A percentile compares a stretch with the other conserved stretches of the same genome.
Conservation (phyloP, 768 basidiomycete genomes). For the Calocera viscosa region DNA sequence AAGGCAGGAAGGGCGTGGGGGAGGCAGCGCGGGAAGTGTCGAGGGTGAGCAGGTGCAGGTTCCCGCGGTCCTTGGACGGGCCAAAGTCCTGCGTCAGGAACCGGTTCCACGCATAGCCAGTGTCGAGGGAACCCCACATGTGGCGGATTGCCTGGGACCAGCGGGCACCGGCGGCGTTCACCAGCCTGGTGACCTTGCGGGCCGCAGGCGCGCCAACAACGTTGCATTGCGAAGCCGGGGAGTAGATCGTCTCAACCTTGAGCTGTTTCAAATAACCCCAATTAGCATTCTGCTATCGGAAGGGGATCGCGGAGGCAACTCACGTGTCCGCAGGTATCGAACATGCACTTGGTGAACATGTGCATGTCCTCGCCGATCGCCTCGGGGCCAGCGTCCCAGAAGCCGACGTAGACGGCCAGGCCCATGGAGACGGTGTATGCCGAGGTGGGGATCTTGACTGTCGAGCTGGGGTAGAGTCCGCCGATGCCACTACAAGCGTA, state of each 20-base stretch:
- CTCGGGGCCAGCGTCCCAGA: conserved; percentile 23
- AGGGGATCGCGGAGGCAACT: neutral
- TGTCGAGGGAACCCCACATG: conserved; percentile 21
- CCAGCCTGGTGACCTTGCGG: conserved; percentile 17
- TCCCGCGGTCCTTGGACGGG: conserved; percentile 14
- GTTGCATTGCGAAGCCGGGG: conserved; percentile 24
- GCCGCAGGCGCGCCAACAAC: conserved; percentile 19
- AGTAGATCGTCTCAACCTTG: conserved; percentile 23
- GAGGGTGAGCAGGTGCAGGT: conserved; percentile 8
- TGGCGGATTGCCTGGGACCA: conserved; percentile 25
- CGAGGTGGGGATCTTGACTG: conserved; percentile 24
- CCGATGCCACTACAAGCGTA: conserved; percentile 17
- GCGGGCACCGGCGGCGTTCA: conserved; percentile 21
- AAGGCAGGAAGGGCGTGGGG: conserved; percentile 9
- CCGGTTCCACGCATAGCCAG: conserved; percentile 20
- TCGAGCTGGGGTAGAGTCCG: conserved; percentile 21
- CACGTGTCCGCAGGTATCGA: conserved; percentile 21
- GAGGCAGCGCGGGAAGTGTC: conserved; percentile 12
- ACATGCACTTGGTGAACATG: conserved; percentile 24
- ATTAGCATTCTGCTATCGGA: neutral
- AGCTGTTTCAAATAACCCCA: conserved; percentile 10
- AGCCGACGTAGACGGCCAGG: conserved; percentile 20
- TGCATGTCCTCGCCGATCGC: conserved; percentile 27
- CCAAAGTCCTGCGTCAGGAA: conserved; percentile 19
- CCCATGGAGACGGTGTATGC: conserved; percentile 22